Evolutionary conservation across 1,139 yeast genomes (phyloP).

Genomic region (Nematodospora anomalae): DNA sequence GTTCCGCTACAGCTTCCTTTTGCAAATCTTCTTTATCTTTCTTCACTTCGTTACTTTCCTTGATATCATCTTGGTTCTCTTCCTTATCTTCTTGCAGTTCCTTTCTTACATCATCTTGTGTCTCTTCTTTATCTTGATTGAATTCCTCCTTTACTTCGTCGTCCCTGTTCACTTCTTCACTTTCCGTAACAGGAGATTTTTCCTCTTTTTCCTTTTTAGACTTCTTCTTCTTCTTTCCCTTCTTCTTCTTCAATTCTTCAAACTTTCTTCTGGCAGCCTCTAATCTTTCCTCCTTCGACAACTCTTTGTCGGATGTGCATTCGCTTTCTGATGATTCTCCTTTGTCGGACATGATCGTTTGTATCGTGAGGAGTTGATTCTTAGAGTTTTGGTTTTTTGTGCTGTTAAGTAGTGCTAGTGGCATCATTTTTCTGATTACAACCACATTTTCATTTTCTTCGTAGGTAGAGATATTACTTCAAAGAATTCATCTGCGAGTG

Average conservation of each 20-base stretch:
- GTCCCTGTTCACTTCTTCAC: conserved; percentile 13
- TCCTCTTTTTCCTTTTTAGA: conserved; percentile 15
- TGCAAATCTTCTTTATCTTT: conserved; percentile 11
- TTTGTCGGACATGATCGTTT: conserved; percentile 16
- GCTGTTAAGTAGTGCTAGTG: conserved; percentile 1
- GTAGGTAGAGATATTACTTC: no score
- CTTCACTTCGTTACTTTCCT: no score
- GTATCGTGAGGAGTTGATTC: no score
- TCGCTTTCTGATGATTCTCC: conserved; percentile 10
- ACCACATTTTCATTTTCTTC: no score
- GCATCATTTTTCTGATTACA: no score
- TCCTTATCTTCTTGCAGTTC: conserved; percentile 15
- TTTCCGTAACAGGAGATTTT: conserved; percentile 10
- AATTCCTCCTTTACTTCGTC: conserved; percentile 14
- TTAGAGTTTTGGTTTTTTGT: background rate
- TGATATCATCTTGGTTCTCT: conserved; percentile 16
- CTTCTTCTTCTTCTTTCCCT: conserved; percentile 43
- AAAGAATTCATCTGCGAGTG: no score
- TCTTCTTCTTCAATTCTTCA: conserved; percentile 63
- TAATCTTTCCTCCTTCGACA: conserved; percentile 53
- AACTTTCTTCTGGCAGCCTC: conserved; percentile 66
- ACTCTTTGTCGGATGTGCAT: conserved; percentile 18
- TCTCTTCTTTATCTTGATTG: conserved; percentile 13
- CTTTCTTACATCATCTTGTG: conserved; percentile 12
- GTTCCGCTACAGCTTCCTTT: conserved; percentile 13